These are phyloP conservation scores for Exutisphaerella laricina DNA, from an alignment of 2,329 filamentous ascomycete species.

Conservation along the genomic window DNA sequence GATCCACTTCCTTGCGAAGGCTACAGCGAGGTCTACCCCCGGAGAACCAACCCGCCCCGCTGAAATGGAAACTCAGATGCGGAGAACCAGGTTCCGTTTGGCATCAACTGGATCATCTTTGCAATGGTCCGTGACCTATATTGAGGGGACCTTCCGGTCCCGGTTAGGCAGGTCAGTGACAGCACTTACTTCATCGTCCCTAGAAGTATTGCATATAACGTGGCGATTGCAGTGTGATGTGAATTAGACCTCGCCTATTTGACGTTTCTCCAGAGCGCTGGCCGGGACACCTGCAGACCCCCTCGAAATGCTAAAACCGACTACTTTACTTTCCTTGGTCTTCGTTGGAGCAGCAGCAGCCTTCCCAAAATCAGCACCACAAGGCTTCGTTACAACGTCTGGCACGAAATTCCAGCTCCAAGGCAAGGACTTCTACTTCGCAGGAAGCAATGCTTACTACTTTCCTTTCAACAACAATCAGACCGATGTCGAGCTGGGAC, in stretches of 20 bases:
- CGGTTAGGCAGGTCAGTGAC: background rate
- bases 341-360: background rate
- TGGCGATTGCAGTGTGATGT: too few relatives aligned
- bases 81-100: background rate
- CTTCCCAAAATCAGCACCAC: background rate
- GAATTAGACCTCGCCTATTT: too few relatives aligned
- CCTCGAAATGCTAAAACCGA: background rate
- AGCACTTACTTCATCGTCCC: background rate
- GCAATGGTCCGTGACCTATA: background rate
- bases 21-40: too few relatives aligned
- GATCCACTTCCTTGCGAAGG: too few relatives aligned
- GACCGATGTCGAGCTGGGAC: constrained; percentile 44
- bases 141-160: background rate
- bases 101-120: background rate
- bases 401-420: constrained; percentile 50
- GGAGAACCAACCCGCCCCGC: background rate
- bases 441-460: constrained; percentile 51
- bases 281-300: background rate
- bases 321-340: background rate
- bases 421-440: constrained; percentile 53
- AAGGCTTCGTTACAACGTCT: constrained; percentile 44
- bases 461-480: constrained; percentile 51
- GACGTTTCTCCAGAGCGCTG: background rate
- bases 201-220: background rate
- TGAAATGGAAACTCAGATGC: background rate